Evolutionary conservation across 2,329 filamentous ascomycete genomes (phyloP).

Genomic region (Fusarium anthophilum): DNA sequence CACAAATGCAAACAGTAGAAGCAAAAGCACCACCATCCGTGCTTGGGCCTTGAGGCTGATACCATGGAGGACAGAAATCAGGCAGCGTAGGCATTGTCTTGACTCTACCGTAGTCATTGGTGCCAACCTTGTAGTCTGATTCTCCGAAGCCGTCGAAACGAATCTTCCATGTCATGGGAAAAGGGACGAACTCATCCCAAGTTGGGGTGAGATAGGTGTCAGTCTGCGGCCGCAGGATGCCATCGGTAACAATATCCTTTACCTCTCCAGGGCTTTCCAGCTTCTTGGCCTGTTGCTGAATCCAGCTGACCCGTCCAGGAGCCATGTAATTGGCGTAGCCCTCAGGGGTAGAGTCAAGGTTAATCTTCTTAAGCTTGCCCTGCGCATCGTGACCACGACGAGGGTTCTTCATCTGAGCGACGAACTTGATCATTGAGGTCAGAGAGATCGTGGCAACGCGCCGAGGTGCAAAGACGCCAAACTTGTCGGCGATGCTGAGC

Average conservation of each 20-base stretch:
- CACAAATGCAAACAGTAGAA: not conserved
- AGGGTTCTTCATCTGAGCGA: conserved; percentile 34
- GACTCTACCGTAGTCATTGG: not conserved
- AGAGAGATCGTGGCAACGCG: not conserved
- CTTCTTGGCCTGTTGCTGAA: not conserved
- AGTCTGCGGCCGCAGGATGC: not conserved
- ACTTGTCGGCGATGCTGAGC: conserved; percentile 2
- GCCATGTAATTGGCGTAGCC: conserved; percentile 39
- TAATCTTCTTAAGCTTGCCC: conserved; percentile 29
- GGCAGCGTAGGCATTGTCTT: not conserved
- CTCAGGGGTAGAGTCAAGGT: conserved; percentile 19
- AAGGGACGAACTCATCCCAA: conserved; percentile 5
- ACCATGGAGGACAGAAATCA: not conserved
- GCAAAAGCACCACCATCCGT: not conserved
- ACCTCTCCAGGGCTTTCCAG: not conserved
- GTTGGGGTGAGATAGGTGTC: not conserved
- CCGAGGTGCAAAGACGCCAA: not conserved
- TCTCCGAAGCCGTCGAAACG: not conserved
- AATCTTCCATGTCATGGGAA: conserved; percentile 10
- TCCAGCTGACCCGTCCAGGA: not conserved
- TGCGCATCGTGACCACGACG: conserved; percentile 37
- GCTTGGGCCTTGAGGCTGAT: not conserved
- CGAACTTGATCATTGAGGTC: conserved; percentile 32
- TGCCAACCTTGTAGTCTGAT: not conserved
- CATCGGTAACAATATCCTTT: not conserved